A percentile compares a stretch with the other conserved stretches of the same genome.
Conservation (phyloP, 1,139 yeast species). For the Wickerhamiella pararugosa region DNA sequence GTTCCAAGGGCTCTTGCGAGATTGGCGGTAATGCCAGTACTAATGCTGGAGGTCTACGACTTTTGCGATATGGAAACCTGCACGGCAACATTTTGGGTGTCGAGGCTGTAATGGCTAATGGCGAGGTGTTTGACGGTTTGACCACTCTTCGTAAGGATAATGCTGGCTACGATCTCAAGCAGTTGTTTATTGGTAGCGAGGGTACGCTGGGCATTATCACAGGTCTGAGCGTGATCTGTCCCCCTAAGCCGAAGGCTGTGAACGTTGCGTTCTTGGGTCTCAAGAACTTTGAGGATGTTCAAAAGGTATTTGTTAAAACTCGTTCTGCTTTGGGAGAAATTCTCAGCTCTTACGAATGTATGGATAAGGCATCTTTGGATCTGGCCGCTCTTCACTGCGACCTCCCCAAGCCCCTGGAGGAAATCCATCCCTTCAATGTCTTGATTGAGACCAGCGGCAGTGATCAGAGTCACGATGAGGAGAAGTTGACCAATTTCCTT, state of each 20-base stretch:
- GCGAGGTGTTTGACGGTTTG: conserved; percentile 66
- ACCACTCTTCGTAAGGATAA: conserved; percentile 80
- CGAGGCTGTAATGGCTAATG: conserved; percentile 85
- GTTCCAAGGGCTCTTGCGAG: conserved; percentile 96
- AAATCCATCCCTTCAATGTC: conserved; percentile 66
- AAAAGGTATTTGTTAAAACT: conserved; percentile 55
- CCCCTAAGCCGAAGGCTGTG: conserved; percentile 75
- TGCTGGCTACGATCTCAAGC: conserved; percentile 88
- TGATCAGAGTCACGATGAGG: conserved; percentile 45
- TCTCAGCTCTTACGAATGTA: conserved; percentile 85
- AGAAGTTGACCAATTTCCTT: conserved; percentile 53
- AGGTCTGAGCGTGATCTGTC: conserved; percentile 79
- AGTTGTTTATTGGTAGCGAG: conserved; percentile 82
- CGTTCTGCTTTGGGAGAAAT: conserved; percentile 64
- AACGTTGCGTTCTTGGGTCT: conserved; percentile 86
- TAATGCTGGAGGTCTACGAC: conserved; percentile 88
- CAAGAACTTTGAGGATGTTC: conserved; percentile 66
- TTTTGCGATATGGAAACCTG: conserved; percentile 77
- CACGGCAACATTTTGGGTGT: conserved; percentile 87
- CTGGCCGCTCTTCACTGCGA: conserved; percentile 35
- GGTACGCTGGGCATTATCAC: conserved; percentile 87
- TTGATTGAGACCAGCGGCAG: conserved; percentile 92
- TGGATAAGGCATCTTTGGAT: conserved; percentile 67
- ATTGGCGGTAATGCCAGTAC: conserved; percentile 95
- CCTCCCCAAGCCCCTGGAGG: conserved; percentile 62